Evolutionary conservation across 108 stramenopile genomes (phyloP).

Genomic region (Nannochloropsis gaditana): DNA sequence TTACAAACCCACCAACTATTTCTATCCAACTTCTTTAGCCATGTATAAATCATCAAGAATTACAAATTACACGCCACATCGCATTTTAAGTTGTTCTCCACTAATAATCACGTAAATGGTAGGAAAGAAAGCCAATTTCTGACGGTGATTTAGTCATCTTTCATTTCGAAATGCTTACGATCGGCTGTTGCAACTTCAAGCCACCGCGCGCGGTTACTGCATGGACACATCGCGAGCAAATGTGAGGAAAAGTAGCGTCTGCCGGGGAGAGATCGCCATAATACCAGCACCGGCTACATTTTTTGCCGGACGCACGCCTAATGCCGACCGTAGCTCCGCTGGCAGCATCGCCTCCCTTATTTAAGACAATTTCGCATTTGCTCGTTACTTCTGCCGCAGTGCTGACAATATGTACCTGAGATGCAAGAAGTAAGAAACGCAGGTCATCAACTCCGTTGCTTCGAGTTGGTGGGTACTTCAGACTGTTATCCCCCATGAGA

Average conservation of each 20-base stretch:
- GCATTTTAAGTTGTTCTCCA: too few species aligned
- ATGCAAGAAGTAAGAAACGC: conserved; percentile 46
- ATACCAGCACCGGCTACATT: conserved; percentile 55
- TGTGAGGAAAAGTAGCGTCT: neutral
- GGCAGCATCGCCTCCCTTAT: neutral
- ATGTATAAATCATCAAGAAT: too few species aligned
- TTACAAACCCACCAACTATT: too few species aligned
- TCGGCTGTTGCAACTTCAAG: neutral
- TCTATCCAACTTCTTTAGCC: too few species aligned
- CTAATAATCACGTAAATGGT: too few species aligned
- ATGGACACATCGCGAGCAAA: neutral
- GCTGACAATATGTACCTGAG: conserved; percentile 39
- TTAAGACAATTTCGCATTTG: neutral
- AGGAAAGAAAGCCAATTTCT: too few species aligned
- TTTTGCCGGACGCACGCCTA: conserved; percentile 30
- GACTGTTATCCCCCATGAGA: conserved; percentile 36
- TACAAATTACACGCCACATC: too few species aligned
- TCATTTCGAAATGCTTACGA: too few species aligned
- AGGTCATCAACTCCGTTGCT: conserved; percentile 52
- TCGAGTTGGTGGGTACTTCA: conserved; percentile 13
- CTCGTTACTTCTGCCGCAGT: neutral
- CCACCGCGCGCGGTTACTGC: neutral
- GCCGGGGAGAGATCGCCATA: conserved; percentile 23
- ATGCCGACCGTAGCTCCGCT: conserved; percentile 47
- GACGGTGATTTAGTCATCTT: too few species aligned